phyloP scores from a whole-genome alignment of 805 yeast genomes.

The Ogataea sp. region DNA sequence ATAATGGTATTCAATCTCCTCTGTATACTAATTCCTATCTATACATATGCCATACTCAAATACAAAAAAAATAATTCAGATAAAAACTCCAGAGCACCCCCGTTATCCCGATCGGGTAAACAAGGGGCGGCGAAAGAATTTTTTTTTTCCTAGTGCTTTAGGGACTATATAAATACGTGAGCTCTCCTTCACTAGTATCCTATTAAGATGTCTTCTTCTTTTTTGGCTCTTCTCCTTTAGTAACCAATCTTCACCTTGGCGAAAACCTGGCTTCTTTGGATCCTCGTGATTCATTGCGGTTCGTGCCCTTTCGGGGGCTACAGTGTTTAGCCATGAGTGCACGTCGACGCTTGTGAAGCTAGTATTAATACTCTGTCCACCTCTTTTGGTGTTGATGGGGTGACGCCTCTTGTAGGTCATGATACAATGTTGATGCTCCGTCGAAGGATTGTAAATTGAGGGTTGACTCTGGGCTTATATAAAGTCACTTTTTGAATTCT shows the following conservation, averaged over 20 bases:
- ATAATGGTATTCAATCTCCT: too few species aligned
- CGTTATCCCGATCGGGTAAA: too few species aligned
- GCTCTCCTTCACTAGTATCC: too few species aligned
- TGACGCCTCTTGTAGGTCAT: conserved; percentile 23
- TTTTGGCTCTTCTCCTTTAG: conserved; percentile 6
- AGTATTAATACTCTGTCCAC: conserved; percentile 23
- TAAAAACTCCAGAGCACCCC: too few species aligned
- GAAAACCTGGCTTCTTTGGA: conserved; percentile 13
- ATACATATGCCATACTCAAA: too few species aligned
- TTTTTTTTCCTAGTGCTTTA: neutral
- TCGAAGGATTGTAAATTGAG: conserved; percentile 87
- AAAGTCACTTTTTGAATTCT: conserved; percentile 49
- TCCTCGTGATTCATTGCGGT: conserved; percentile 8
- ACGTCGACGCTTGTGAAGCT: conserved; percentile 30
- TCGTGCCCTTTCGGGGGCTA: conserved; percentile 16
- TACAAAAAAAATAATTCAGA: too few species aligned
- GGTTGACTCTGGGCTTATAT: conserved; percentile 17
- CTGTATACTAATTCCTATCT: too few species aligned
- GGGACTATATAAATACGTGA: conserved; percentile 1
- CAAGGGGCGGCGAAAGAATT: too few species aligned
- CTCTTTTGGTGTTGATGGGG: conserved; percentile 22
- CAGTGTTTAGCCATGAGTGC: conserved; percentile 21
- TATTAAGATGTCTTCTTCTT: too few species aligned
- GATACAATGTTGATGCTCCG: conserved; percentile 83
- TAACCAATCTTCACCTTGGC: conserved; percentile 34